A percentile compares a stretch with the other conserved stretches of the same genome.
These are phyloP conservation scores for Globisporangium irregulare DNA, from an alignment of 352 stramenopile species.

Conservation along the genomic window DNA sequence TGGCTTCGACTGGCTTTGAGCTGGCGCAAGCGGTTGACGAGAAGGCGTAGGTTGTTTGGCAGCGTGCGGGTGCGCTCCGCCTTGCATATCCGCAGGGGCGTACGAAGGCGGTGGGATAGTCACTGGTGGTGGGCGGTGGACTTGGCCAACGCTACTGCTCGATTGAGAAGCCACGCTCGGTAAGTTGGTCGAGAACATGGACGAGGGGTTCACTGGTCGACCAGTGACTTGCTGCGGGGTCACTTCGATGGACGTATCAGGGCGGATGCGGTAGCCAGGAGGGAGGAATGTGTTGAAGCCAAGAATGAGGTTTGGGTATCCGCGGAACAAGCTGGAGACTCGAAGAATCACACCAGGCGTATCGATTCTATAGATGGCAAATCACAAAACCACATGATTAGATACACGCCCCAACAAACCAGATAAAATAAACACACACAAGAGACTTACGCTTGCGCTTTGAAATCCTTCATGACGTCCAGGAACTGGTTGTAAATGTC, in stretches of 20 bases:
- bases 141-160: conserved; percentile 33
- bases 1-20: conserved; percentile 28
- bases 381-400: conserved; percentile 1
- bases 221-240: conserved; percentile 64
- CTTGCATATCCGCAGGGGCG: conserved; percentile 41
- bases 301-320: conserved; percentile 98
- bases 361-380: conserved; percentile 84
- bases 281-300: conserved; percentile 99
- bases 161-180: conserved; percentile 26
- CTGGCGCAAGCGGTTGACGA: conserved; percentile 42
- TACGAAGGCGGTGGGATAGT: conserved; percentile 71
- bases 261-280: conserved; percentile 88
- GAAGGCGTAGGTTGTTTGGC: conserved; percentile 45
- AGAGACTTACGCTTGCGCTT: conserved; percentile 87
- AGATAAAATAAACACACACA: neutral
- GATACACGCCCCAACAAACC: neutral
- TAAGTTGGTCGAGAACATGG: conserved; percentile 27
- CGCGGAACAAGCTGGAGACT: conserved; percentile 98
- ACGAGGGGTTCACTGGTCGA: conserved; percentile 22
- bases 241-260: conserved; percentile 79
- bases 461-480: conserved; percentile 99
- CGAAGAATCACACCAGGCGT: conserved; percentile 97
- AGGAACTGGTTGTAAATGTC: conserved; percentile 99
- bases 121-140: conserved; percentile 60
- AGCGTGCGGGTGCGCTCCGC: conserved; percentile 28